phyloP scores from a whole-genome alignment of 2,329 filamentous ascomycete genomes.

The Neodidymelliopsis sp. region DNA sequence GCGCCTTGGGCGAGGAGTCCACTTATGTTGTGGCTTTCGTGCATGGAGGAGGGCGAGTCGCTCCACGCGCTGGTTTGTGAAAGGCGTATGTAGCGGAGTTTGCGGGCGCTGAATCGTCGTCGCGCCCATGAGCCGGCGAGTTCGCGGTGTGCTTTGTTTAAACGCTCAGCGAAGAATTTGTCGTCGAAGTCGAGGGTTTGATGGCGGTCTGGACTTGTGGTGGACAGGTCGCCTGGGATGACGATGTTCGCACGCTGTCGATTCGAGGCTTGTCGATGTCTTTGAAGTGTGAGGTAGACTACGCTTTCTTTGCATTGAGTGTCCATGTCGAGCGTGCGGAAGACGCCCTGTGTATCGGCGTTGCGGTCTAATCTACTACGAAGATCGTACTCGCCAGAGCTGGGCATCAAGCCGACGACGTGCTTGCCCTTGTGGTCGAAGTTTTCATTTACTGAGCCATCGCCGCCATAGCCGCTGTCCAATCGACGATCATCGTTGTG shows the following conservation, averaged over 20 bases:
- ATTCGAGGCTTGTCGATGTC: neutral
- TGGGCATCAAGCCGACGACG: slow-evolving; percentile 28
- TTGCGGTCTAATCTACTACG: slow-evolving; percentile 30
- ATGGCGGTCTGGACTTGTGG: slow-evolving; percentile 23
- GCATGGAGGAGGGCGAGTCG: slow-evolving; percentile 1
- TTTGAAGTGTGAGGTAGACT: slow-evolving; percentile 27
- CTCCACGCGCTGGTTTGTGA: slow-evolving; percentile 28
- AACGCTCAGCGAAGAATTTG: slow-evolving; percentile 28
- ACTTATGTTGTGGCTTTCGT: neutral
- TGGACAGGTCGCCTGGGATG: slow-evolving; percentile 20
- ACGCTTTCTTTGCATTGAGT: slow-evolving; percentile 17
- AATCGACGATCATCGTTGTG: slow-evolving; percentile 9
- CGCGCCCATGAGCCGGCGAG: slow-evolving; percentile 34
- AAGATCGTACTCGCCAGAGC: slow-evolving; percentile 21
- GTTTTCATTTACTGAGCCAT: slow-evolving; percentile 14
- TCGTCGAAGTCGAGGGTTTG: slow-evolving; percentile 38
- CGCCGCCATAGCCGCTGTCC: slow-evolving; percentile 11
- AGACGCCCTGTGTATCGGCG: slow-evolving; percentile 28
- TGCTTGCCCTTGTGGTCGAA: slow-evolving; percentile 32
- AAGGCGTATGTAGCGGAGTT: slow-evolving; percentile 30
- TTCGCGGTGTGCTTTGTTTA: slow-evolving; percentile 24
- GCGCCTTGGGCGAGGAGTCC: slow-evolving; percentile 23
- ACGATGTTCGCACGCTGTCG: slow-evolving; percentile 3
- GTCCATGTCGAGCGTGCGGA: slow-evolving; percentile 9
- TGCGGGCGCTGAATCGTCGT: slow-evolving; percentile 30